phyloP scores from a whole-genome alignment of 23 red algal genomes.

The Gracilariopsis chorda region DNA sequence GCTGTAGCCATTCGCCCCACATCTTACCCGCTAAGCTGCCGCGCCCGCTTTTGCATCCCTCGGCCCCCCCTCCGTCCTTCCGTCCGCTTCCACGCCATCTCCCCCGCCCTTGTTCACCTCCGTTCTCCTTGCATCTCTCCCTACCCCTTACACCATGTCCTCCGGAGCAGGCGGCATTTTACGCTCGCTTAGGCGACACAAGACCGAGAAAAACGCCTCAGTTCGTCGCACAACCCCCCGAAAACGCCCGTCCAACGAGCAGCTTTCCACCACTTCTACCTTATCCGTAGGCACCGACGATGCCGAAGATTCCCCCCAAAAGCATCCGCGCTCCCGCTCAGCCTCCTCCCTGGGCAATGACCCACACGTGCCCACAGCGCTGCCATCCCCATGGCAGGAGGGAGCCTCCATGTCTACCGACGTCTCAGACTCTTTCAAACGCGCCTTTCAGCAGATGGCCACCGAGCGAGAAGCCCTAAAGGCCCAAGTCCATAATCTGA shows the following conservation, averaged over 20 bases:
- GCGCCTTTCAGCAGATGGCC: conserved; percentile 58
- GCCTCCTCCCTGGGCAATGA: neutral
- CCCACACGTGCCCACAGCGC: neutral
- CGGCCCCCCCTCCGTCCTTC: too few relatives aligned
- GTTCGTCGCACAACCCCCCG: neutral
- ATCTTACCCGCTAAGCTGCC: too few relatives aligned
- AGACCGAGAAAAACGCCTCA: neutral
- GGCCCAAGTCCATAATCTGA: neutral
- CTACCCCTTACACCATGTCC: neutral
- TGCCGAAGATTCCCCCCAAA: neutral
- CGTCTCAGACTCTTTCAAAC: conserved; percentile 44
- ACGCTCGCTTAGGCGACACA: neutral
- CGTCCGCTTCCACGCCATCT: neutral
- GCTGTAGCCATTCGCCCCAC: too few relatives aligned
- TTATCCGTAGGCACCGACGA: neutral
- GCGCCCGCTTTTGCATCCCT: neutral
- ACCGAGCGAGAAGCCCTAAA: conserved; percentile 42
- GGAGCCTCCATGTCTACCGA: conserved; percentile 39
- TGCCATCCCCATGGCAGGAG: conserved; percentile 19
- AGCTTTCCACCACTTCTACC: conserved; percentile 5
- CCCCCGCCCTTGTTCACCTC: neutral
- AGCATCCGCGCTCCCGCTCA: neutral
- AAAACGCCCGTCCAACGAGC: neutral
- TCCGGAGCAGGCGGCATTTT: neutral
- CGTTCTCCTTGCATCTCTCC: too few relatives aligned